Conservation (phyloP, 2,329 filamentous ascomycete genomes). For the Sporothrix variecibatus region DNA sequence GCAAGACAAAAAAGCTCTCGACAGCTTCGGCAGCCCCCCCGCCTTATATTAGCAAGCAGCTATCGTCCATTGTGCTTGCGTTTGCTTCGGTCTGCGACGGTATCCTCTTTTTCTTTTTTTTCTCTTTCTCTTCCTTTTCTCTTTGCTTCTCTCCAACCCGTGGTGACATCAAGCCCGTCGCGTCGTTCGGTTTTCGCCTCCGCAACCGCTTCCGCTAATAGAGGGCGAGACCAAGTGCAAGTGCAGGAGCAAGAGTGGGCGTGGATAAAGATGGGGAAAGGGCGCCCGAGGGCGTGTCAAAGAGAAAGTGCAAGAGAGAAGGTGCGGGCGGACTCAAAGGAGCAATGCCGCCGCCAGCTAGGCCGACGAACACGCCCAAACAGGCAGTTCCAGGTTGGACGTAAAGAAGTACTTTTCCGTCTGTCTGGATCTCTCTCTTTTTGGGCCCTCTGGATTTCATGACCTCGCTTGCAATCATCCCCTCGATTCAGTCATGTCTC, state of each 20-base stretch:
- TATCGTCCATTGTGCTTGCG: background rate
- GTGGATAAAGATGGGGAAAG: background rate
- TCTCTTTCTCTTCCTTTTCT: background rate
- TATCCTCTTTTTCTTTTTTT: background rate
- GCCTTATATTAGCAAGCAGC: background rate
- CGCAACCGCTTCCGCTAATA: constrained; percentile 14
- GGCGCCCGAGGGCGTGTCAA: background rate
- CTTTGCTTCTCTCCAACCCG: background rate
- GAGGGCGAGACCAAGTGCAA: background rate
- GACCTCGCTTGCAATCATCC: background rate
- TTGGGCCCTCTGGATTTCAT: background rate
- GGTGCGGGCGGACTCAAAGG: background rate
- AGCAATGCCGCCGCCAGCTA: constrained; percentile 10
- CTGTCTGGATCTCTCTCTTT: background rate
- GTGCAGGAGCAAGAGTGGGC: too few relatives aligned
- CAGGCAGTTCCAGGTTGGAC: background rate
- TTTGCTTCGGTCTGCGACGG: background rate
- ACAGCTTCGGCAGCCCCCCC: background rate
- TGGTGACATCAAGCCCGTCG: background rate
- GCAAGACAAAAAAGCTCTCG: background rate
- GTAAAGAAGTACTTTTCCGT: background rate
- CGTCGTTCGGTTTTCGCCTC: constrained; percentile 1
- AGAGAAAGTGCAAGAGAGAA: background rate
- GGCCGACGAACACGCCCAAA: background rate
- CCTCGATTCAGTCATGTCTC: too few relatives aligned